Base-by-base conservation (phyloP, 140 eudicot genomes). In the Flaveria floridana region DNA sequence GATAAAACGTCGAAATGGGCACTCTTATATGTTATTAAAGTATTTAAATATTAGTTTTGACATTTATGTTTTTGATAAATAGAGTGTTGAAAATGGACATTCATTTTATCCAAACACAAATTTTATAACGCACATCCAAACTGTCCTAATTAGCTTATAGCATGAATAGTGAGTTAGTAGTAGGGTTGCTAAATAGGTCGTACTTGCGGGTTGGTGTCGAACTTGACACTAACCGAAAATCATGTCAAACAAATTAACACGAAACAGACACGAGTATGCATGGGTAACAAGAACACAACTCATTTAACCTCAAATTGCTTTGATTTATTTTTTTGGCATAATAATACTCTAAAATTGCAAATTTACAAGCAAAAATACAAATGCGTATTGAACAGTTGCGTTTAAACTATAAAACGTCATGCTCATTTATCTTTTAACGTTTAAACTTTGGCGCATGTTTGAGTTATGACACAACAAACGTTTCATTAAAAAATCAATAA, bases 291-390 rank as follows among this genome's bases (percentile, higher is more conserved):
- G 20, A 62, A 28, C 44, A 62, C 10, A 2, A 0, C 7, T 34
- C 3, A 62, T 25, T 62, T 62, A 25, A 62, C 19, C 44, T 42
- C 9, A 26, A 25, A 8, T 3, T 59, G 66, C 26, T 59, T 59
- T 59, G 13, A 10, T 52, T 16, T 52, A n/a, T 48, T 2, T 57
- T 48, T 14, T 57, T 21, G 21, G 64, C 28, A 48, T 52, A 16
- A 25, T 12, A 12, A 26, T 59, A 25, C 41, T 59, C 0, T 11
- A 59, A 21, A 57, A 57, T 57, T 20, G n/a, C 14, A 57, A 57
- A 59, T 59, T 52, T 59, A 59, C 65, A 57, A 57, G 15, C 21
- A 57, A 50, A 57, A 19, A 59, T 11, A 61, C 18, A 61, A 61
- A 13, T 23, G 15, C 6, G 44, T 61, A 59, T 23, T 11, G 19